A percentile compares a stretch with the other conserved stretches of the same genome.
Evolutionary conservation across 257 asterid species (phyloP).

Genomic region (Paulownia fortunei): DNA sequence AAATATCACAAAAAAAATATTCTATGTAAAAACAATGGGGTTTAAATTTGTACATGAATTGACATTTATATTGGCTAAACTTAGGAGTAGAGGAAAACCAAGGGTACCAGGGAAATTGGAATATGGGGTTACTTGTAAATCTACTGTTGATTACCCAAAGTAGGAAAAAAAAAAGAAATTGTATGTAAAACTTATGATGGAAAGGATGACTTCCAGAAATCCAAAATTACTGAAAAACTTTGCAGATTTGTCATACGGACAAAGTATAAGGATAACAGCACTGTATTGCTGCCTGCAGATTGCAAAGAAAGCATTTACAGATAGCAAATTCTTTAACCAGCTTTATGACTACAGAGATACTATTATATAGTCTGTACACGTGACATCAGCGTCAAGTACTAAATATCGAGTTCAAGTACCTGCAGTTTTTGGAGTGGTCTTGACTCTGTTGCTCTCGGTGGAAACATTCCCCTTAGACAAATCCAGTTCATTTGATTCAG

Average conservation of each 20-base stretch:
- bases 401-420: conserved; percentile 39
- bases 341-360: conserved; percentile 4
- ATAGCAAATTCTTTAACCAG: conserved; percentile 6
- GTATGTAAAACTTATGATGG: background rate
- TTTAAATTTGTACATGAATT: background rate
- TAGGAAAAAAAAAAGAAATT: background rate
- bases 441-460: conserved; percentile 7
- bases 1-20: background rate
- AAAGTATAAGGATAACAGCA: background rate
- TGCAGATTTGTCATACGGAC: background rate
- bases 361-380: background rate
- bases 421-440: conserved; percentile 39
- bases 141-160: background rate
- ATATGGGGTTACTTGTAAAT: background rate
- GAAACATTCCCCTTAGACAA: conserved; percentile 1
- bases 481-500: conserved; percentile 28
- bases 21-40: background rate
- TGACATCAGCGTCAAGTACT: background rate
- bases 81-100: background rate
- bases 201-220: too few relatives aligned
- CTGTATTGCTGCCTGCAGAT: background rate
- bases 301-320: background rate
- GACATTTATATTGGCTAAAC: background rate
- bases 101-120: background rate
- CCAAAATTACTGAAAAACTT: background rate